Conservation (phyloP, 208 protist genomes). For the Crithidia acanthocephali region DNA sequence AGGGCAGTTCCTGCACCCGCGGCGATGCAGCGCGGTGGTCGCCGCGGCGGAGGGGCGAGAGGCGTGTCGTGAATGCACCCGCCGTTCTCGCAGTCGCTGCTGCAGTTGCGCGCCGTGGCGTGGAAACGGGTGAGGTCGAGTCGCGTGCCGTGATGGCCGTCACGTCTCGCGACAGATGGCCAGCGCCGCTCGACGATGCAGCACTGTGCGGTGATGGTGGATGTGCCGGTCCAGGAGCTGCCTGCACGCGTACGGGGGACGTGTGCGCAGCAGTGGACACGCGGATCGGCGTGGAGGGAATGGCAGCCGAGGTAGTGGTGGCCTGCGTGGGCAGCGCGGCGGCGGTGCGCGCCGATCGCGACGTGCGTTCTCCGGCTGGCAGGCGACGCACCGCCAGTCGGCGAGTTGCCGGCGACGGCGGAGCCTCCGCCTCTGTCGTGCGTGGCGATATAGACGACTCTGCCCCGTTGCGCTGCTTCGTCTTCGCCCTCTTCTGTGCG, state of each 20-base stretch:
- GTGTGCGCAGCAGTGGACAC: neutral
- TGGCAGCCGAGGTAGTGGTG: neutral
- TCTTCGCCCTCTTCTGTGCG: neutral
- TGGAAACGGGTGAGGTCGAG: neutral
- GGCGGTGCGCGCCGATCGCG: neutral
- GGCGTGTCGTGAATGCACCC: neutral
- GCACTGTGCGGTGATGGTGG: neutral
- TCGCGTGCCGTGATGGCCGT: slow-evolving; percentile 2
- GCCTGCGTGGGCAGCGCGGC: neutral
- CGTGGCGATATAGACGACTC: no score
- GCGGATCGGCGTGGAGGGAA: neutral
- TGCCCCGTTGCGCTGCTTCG: neutral
- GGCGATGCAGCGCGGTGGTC: neutral
- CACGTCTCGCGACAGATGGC: neutral
- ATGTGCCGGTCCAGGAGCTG: neutral
- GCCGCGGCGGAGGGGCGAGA: neutral
- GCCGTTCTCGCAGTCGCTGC: neutral
- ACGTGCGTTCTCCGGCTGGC: neutral
- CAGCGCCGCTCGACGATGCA: neutral
- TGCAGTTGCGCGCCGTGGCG: neutral
- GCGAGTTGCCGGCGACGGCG: neutral
- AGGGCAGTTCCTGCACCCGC: slow-evolving; percentile 16
- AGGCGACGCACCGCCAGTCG: neutral
- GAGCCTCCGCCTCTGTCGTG: no score
- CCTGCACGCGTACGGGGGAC: neutral